phyloP scores from a whole-genome alignment of 108 stramenopile species.

The Nitzschia inconspicua region DNA sequence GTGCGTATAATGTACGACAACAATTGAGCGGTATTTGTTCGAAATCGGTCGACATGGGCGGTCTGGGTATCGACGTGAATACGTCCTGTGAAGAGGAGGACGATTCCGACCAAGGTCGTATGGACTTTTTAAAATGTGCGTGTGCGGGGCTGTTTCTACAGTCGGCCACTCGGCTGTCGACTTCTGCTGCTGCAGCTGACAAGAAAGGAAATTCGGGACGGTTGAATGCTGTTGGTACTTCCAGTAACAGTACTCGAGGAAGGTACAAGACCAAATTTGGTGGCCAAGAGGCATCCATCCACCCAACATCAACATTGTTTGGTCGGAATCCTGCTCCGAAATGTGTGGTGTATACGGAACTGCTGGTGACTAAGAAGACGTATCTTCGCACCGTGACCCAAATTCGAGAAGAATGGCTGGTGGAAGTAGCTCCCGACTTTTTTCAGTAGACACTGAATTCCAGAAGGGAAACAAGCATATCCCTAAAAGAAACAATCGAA shows the following conservation, averaged over 20 bases:
- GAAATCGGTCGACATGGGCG: slow-evolving; percentile 42
- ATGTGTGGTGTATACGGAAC: slow-evolving; percentile 94
- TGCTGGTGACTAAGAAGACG: slow-evolving; percentile 73
- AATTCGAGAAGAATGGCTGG: slow-evolving; percentile 79
- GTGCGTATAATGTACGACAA: slow-evolving; percentile 66
- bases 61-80: slow-evolving; percentile 62
- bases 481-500: no score
- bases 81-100: slow-evolving; percentile 57
- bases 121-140: slow-evolving; percentile 77
- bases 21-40: slow-evolving; percentile 63
- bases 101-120: no score
- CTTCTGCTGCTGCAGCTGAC: slow-evolving; percentile 47
- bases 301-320: slow-evolving; percentile 91
- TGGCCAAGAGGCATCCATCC: slow-evolving; percentile 83
- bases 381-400: slow-evolving; percentile 85
- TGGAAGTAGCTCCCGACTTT: slow-evolving; percentile 52
- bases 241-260: slow-evolving; percentile 74
- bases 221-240: slow-evolving; percentile 58
- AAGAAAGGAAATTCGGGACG: slow-evolving; percentile 54
- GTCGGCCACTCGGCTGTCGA: slow-evolving; percentile 54
- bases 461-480: no score
- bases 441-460: slow-evolving; percentile 19
- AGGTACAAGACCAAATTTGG: slow-evolving; percentile 92
- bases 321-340: slow-evolving; percentile 89
- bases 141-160: slow-evolving; percentile 92